These are phyloP conservation scores for Penicillium goetzii DNA, from an alignment of 495 filamentous ascomycete species.

Conservation along the genomic window DNA sequence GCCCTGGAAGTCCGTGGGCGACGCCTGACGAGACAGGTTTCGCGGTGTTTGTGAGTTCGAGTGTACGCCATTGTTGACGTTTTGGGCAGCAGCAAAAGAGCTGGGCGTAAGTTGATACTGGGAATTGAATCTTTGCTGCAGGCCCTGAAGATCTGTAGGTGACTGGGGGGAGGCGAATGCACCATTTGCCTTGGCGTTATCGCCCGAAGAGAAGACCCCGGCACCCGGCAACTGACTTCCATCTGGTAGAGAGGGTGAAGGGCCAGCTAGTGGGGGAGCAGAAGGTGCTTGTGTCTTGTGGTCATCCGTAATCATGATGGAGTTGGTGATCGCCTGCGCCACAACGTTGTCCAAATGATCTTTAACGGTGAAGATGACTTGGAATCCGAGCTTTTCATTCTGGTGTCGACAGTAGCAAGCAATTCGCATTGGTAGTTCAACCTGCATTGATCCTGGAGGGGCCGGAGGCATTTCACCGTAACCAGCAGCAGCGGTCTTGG, in stretches of 20 bases:
- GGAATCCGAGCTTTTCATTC: conserved; percentile 86
- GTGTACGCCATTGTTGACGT: conserved; percentile 39
- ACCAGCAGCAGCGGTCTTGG: conserved; percentile 39
- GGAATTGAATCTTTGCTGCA: conserved; percentile 54
- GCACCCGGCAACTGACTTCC: conserved; percentile 49
- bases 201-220: conserved; percentile 48
- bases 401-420: conserved; percentile 97
- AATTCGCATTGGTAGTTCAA: conserved; percentile 91
- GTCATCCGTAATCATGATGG: conserved; percentile 95
- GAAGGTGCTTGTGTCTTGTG: conserved; percentile 78
- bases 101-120: conserved; percentile 46
- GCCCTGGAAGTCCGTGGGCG: conserved; percentile 62
- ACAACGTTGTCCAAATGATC: conserved; percentile 73
- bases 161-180: conserved; percentile 38
- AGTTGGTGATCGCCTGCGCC: conserved; percentile 80
- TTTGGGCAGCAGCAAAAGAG: conserved; percentile 42
- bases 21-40: conserved; percentile 71
- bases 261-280: conserved; percentile 39
- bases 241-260: conserved; percentile 46
- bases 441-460: conserved; percentile 67
- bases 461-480: conserved; percentile 43
- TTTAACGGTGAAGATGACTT: conserved; percentile 92
- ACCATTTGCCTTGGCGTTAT: conserved; percentile 32
- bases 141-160: conserved; percentile 56
- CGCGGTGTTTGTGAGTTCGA: conserved; percentile 61